Percentiles rank a stretch among this genome's conserved stretches.
phyloP scores from a whole-genome alignment of 306 rosid genomes.

The Abrus precatorius region DNA sequence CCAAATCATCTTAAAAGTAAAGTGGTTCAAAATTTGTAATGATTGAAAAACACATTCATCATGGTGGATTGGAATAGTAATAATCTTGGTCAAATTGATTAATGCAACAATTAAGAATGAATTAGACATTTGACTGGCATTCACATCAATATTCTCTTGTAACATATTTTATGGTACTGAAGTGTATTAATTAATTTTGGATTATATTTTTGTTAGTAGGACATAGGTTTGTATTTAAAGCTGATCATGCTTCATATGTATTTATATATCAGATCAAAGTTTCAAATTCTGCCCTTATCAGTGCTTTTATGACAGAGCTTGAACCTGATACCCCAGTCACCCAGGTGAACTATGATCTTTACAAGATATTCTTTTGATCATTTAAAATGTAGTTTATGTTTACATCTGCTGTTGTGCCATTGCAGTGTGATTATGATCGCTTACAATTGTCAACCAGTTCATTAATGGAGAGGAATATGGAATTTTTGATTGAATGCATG shows the following conservation, averaged over 20 bases:
- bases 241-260: slow-evolving; percentile 34
- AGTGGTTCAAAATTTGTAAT: slow-evolving; percentile 14
- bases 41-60: background rate
- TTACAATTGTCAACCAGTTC: slow-evolving; percentile 86
- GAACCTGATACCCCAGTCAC: slow-evolving; percentile 88
- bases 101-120: slow-evolving; percentile 18
- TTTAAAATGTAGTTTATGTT: slow-evolving; percentile 35
- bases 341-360: slow-evolving; percentile 68
- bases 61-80: background rate
- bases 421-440: slow-evolving; percentile 94
- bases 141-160: background rate
- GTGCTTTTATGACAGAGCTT: slow-evolving; percentile 96
- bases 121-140: background rate
- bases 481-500: slow-evolving; percentile 96
- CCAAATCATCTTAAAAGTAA: background rate
- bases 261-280: slow-evolving; percentile 79
- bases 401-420: slow-evolving; percentile 37
- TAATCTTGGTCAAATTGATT: background rate
- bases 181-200: slow-evolving; percentile 12
- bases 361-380: slow-evolving; percentile 3
- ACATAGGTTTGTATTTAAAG: background rate
- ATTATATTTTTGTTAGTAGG: background rate
- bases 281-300: slow-evolving; percentile 94
- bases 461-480: slow-evolving; percentile 91
- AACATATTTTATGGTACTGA: slow-evolving; percentile 5